Conservation (phyloP, 306 rosid genomes). For the Herpetospermum pedunculosum region DNA sequence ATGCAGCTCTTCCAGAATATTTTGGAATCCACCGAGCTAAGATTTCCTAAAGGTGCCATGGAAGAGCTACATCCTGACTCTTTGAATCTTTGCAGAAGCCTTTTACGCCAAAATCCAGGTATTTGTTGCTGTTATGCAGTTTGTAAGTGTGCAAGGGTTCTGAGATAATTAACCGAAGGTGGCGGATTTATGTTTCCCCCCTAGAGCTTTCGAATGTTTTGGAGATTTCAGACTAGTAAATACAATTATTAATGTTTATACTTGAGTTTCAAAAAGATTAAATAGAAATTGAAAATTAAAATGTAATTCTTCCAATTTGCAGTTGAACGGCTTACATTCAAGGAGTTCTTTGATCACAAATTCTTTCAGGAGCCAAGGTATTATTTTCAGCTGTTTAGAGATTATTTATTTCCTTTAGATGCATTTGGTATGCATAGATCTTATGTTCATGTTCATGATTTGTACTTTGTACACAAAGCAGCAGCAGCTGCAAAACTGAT, state of each 20-base stretch:
- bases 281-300: not conserved
- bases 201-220: not conserved
- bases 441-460: not conserved
- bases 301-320: conserved; percentile 31
- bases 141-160: conserved; percentile 1
- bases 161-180: not conserved
- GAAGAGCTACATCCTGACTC: conserved; percentile 59
- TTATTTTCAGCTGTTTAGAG: not conserved
- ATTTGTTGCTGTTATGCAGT: conserved; percentile 17
- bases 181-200: not conserved
- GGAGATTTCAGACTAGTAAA: not conserved
- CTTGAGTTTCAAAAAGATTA: not conserved
- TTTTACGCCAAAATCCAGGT: conserved; percentile 84
- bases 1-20: conserved; percentile 86
- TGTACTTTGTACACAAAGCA: not conserved
- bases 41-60: conserved; percentile 59
- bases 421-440: not conserved
- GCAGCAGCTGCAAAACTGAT: conserved; percentile 10
- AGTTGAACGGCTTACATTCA: conserved; percentile 82
- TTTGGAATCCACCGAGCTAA: conserved; percentile 52
- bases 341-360: conserved; percentile 67
- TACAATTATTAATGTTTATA: not conserved
- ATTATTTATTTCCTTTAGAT: not conserved
- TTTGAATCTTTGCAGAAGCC: conserved; percentile 87
- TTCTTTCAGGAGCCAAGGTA: conserved; percentile 63